Conservation (phyloP, 78 protist genomes). For the Dictyostelium firmibasis region DNA sequence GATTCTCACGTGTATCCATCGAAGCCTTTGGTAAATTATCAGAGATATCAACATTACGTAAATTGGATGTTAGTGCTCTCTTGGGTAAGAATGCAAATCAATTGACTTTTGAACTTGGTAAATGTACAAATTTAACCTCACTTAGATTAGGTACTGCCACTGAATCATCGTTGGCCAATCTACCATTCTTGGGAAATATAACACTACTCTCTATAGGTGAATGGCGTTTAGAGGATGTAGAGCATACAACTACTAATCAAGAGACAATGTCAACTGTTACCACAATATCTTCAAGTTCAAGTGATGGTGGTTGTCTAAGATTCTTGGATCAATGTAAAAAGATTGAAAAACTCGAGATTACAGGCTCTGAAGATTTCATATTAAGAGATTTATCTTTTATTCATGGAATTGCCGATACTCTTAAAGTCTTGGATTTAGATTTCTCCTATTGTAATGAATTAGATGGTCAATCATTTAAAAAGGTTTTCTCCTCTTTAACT, state of each 20-base stretch:
- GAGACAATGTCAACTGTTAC: conserved; percentile 24
- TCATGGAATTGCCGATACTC: neutral
- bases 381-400: neutral
- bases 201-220: conserved; percentile 20
- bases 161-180: neutral
- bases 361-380: neutral
- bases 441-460: neutral
- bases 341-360: neutral
- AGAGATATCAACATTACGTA: neutral
- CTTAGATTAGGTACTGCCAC: conserved; percentile 28
- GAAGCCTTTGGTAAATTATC: conserved; percentile 22
- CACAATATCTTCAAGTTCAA: neutral
- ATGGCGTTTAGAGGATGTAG: conserved; percentile 19
- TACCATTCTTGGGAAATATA: conserved; percentile 41
- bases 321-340: conserved; percentile 31
- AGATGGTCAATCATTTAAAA: conserved; percentile 2
- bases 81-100: neutral
- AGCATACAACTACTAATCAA: conserved; percentile 2
- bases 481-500: neutral
- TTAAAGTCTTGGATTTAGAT: conserved; percentile 41
- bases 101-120: neutral
- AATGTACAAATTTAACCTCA: neutral
- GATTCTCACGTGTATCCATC: neutral
- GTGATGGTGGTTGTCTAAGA: neutral
- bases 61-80: conserved; percentile 42